Percentiles rank a stretch among this genome's conserved stretches.
Conservation (phyloP, 1,139 yeast species). For the Hansenula anomala region DNA sequence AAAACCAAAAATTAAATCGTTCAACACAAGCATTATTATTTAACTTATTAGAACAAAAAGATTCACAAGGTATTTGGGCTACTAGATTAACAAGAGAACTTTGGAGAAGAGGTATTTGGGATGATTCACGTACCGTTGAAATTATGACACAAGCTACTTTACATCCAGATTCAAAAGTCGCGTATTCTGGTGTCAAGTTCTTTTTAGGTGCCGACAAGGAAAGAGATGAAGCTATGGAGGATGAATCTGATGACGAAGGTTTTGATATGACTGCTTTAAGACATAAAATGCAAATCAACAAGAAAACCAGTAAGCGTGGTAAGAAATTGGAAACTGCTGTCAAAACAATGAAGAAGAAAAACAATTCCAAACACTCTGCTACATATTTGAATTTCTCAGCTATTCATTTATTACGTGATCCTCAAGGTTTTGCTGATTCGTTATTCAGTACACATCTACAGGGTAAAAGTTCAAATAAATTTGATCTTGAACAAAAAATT, state of each 20-base stretch:
- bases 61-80: constrained; percentile 90
- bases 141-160: constrained; percentile 94
- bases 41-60: constrained; percentile 74
- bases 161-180: constrained; percentile 83
- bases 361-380: constrained; percentile 47
- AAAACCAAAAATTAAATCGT: constrained; percentile 81
- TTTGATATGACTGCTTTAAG: constrained; percentile 64
- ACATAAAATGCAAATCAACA: constrained; percentile 80
- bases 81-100: constrained; percentile 90
- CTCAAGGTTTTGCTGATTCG: constrained; percentile 94
- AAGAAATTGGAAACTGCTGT: constrained; percentile 73
- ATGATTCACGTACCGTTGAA: constrained; percentile 92
- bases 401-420: constrained; percentile 87
- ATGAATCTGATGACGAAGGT: constrained; percentile 67
- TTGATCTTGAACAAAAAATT: constrained; percentile 84
- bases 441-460: constrained; percentile 69
- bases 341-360: constrained; percentile 62
- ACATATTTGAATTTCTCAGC: constrained; percentile 89
- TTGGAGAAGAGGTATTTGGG: constrained; percentile 99
- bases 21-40: constrained; percentile 90
- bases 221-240: constrained; percentile 79
- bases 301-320: constrained; percentile 74
- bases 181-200: constrained; percentile 84
- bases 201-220: constrained; percentile 95
- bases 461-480: constrained; percentile 59